Percentiles rank a stretch among this genome's conserved stretches.
Conservation (phyloP, 257 asterid genomes). For the Scutellaria barbata region DNA sequence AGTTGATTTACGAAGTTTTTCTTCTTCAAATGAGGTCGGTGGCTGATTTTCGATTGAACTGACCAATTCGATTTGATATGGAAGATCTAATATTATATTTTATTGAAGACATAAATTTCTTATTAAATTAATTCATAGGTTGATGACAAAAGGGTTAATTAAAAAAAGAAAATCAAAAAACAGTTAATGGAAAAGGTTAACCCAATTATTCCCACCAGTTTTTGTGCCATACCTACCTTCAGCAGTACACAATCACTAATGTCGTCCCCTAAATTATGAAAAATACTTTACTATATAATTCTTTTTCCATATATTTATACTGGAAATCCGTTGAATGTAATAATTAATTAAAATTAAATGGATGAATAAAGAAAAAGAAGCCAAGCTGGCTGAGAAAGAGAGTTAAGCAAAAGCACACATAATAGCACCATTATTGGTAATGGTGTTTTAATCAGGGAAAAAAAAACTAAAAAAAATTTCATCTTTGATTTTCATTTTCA, state of each 20-base stretch:
- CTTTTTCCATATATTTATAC: no score
- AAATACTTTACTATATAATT: not conserved
- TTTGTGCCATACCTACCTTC: constrained; percentile 28
- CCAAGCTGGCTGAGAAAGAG: constrained; percentile 16
- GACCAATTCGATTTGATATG: no score
- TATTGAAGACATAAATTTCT: not conserved
- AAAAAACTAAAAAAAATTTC: not conserved
- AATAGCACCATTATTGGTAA: constrained; percentile 24
- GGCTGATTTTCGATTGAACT: no score
- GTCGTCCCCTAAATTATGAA: constrained; percentile 5
- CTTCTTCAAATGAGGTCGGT: no score
- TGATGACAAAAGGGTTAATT: not conserved
- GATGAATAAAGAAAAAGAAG: not conserved
- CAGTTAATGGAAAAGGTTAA: not conserved
- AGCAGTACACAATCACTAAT: constrained; percentile 7
- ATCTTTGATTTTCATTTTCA: constrained; percentile 6
- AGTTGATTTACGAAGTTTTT: no score
- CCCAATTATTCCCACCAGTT: constrained; percentile 23
- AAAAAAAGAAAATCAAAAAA: not conserved
- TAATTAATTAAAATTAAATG: no score
- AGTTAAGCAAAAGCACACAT: not conserved
- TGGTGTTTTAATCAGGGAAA: constrained; percentile 28
- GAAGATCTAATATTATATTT: not conserved
- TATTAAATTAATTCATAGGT: no score
- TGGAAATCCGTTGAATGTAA: no score